Evolutionary conservation across 2,329 filamentous ascomycete species (phyloP), one percentile per base, ranked within the genome.

Genomic region (Colletotrichum sp.): DNA sequence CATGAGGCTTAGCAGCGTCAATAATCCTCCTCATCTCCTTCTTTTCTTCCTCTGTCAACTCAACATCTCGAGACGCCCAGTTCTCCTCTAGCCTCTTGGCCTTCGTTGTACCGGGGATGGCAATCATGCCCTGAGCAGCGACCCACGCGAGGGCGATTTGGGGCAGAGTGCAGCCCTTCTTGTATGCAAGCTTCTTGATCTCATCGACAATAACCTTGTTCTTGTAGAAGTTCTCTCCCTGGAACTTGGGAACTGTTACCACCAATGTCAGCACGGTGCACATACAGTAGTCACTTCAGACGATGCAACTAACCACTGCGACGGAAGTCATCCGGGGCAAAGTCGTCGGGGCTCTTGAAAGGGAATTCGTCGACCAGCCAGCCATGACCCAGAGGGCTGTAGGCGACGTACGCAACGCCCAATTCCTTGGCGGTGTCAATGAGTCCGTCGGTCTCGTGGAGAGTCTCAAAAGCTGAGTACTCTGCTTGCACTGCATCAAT

Each of bases 401-500:
- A 88, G 1, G 87, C 87, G 1, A 88, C 85, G 58, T 84, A 88
- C 0, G 87, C 84, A 0, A 88, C 78, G 2, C 80, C 83, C 2
- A 88, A 77, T 38, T 88, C 86, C 36, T 81, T 84, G 1, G 82
- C 82, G 1, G 86, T 82, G 1, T 87, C 82, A 21, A 88, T 86
- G 5, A 88, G 78, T 2, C 82, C 84, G 32, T 78, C 77, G 16
- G 75, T 76, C 71, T 80, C 81, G 71, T 78, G 79, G 3, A 79
- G 7, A 3, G 77, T 79, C 74, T 79, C 79, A 48, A 80, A 77
- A 3, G 76, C 76, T n/a, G 82, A 88, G 79, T 88, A 87, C 70
- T 88, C 87, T 3, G 86, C 86, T 71, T 88, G 86, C 3, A 88
- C 67, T 3, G 87, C 87, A 71, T 88, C 85, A 30, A 88, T 87